A percentile compares a stretch with the other conserved stretches of the same genome.
phyloP scores from a whole-genome alignment of 768 basidiomycete genomes.

The Xerocomus potaroensis region DNA sequence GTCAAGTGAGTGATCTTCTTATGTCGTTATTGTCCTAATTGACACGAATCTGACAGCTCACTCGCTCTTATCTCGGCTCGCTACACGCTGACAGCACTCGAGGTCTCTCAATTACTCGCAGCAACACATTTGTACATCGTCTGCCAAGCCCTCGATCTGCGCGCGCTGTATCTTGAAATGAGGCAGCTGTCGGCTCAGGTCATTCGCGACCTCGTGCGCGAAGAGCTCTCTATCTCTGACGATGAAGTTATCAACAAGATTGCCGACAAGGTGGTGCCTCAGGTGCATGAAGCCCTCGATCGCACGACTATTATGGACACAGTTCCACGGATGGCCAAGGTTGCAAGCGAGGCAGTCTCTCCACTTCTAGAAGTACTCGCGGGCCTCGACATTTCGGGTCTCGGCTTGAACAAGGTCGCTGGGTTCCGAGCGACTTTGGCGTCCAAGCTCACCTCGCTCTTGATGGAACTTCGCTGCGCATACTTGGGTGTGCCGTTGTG shows the following conservation, averaged over 20 bases:
- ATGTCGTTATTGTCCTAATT: neutral
- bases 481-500: constrained; percentile 24
- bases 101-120: constrained; percentile 70
- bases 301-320: constrained; percentile 70
- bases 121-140: constrained; percentile 72
- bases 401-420: constrained; percentile 23
- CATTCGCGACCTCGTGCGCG: constrained; percentile 15
- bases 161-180: constrained; percentile 70
- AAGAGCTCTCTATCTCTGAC: constrained; percentile 11
- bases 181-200: constrained; percentile 26
- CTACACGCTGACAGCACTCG: constrained; percentile 71
- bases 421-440: constrained; percentile 21
- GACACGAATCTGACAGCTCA: constrained; percentile 45
- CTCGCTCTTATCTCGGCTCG: constrained; percentile 81
- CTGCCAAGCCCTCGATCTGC: constrained; percentile 83
- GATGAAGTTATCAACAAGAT: constrained; percentile 12
- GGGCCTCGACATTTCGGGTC: constrained; percentile 5
- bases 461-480: constrained; percentile 29
- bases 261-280: constrained; percentile 30
- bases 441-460: constrained; percentile 9
- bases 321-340: constrained; percentile 60
- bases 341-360: constrained; percentile 58
- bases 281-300: constrained; percentile 54
- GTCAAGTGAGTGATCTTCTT: constrained; percentile 58
- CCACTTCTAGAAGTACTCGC: constrained; percentile 52